phyloP scores from a whole-genome alignment of 2,329 filamentous ascomycete genomes.

The Claviceps sp. region DNA sequence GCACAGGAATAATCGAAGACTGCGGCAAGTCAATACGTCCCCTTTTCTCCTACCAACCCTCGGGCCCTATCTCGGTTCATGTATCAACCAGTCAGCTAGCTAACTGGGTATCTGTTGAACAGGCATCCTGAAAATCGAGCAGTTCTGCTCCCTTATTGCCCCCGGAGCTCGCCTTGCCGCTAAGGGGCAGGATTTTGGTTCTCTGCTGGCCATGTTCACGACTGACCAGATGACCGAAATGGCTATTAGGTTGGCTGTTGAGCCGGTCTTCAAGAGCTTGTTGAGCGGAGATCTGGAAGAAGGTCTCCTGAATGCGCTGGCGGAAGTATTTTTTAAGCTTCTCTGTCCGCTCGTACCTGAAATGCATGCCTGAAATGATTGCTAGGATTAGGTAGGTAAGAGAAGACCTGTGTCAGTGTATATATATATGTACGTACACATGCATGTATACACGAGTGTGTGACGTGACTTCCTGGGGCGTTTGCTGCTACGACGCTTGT shows the following conservation, averaged over 20 bases:
- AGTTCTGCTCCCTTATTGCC: background rate
- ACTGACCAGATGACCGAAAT: background rate
- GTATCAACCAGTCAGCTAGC: background rate
- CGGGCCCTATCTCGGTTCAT: too few species aligned
- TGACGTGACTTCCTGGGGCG: too few species aligned
- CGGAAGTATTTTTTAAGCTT: background rate
- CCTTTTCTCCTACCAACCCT: background rate
- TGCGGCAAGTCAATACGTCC: background rate
- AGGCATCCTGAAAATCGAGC: background rate
- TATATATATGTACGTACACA: too few species aligned
- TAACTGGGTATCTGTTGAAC: background rate
- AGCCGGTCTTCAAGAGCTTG: background rate
- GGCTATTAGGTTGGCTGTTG: background rate
- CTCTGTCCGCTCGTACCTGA: background rate
- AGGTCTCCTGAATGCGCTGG: background rate
- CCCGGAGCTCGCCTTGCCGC: background rate
- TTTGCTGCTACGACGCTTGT: too few species aligned
- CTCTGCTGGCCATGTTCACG: background rate
- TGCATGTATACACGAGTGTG: too few species aligned
- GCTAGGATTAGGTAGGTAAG: too few species aligned
- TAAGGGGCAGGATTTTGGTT: background rate
- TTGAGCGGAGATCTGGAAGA: background rate
- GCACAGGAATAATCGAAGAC: background rate
- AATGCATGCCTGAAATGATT: too few species aligned
- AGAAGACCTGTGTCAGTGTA: too few species aligned